These are phyloP conservation scores for Cryptosporidium ryanae DNA, from an alignment of 169 alveolate species.

Conservation along the genomic window DNA sequence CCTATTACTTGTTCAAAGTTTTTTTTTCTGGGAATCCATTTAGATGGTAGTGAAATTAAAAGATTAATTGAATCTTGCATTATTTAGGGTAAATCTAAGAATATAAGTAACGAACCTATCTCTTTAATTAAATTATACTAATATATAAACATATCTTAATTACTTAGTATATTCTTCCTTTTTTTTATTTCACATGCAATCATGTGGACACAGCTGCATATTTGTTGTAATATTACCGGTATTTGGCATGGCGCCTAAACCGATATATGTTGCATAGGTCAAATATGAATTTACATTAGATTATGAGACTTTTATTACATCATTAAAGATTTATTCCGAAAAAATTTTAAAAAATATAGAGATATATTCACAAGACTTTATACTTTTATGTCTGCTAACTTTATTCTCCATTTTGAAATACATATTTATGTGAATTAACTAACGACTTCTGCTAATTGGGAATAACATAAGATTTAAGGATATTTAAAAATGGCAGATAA, in stretches of 20 bases:
- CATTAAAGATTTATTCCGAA: too few species aligned
- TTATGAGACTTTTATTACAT: too few species aligned
- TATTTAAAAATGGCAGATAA: constrained; percentile 76
- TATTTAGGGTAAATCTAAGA: too few species aligned
- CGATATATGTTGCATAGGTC: too few species aligned
- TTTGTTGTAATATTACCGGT: not conserved
- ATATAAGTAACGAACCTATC: not conserved
- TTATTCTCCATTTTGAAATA: not conserved
- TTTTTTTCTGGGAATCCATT: constrained; percentile 45
- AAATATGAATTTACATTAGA: too few species aligned
- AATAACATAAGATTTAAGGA: not conserved
- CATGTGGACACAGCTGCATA: not conserved
- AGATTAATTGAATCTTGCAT: constrained; percentile 30
- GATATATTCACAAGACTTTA: not conserved
- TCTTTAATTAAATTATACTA: too few species aligned
- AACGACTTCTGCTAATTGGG: not conserved
- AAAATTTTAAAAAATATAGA: too few species aligned
- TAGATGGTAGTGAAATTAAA: constrained; percentile 5
- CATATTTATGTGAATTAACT: not conserved
- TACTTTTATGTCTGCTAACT: not conserved
- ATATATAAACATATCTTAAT: too few species aligned
- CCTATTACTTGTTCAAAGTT: constrained; percentile 35
- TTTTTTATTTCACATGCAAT: not conserved
- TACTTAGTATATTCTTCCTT: too few species aligned
- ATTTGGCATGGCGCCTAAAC: not conserved